Conservation (phyloP, 1,139 yeast species). For the Candida freyschussii region DNA sequence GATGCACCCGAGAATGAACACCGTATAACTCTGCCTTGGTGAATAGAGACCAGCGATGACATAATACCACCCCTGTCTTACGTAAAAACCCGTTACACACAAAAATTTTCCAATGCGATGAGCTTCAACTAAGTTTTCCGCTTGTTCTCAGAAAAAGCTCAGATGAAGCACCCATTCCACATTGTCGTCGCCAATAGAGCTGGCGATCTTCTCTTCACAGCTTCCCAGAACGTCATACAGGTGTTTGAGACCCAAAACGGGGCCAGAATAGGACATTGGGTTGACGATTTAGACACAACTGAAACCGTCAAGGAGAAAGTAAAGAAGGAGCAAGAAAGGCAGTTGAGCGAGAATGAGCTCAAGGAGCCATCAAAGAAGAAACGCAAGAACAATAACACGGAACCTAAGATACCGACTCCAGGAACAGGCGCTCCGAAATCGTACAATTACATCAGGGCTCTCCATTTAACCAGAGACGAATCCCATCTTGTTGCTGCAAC, state of each 20-base stretch:
- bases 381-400: slow-evolving; percentile 31
- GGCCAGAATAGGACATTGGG: slow-evolving; percentile 48
- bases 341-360: slow-evolving; percentile 31
- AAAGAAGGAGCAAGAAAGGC: slow-evolving; percentile 37
- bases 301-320: slow-evolving; percentile 41
- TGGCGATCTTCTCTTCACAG: slow-evolving; percentile 47
- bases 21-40: no score
- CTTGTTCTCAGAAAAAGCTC: slow-evolving; percentile 1
- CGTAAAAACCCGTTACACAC: neutral
- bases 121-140: slow-evolving; percentile 3
- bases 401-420: slow-evolving; percentile 55
- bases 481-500: slow-evolving; percentile 61
- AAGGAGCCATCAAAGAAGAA: slow-evolving; percentile 28
- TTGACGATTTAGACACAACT: slow-evolving; percentile 46
- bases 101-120: slow-evolving; percentile 10
- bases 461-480: slow-evolving; percentile 51
- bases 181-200: slow-evolving; percentile 39
- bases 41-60: no score
- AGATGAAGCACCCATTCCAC: slow-evolving; percentile 72
- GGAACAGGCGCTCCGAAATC: slow-evolving; percentile 66
- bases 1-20: no score
- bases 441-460: slow-evolving; percentile 59
- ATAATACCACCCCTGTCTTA: no score
- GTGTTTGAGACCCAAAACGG: slow-evolving; percentile 40
- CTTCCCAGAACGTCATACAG: slow-evolving; percentile 52